phyloP scores from a whole-genome alignment of 2,329 filamentous ascomycete species.

The Aureobasidium sp. region DNA sequence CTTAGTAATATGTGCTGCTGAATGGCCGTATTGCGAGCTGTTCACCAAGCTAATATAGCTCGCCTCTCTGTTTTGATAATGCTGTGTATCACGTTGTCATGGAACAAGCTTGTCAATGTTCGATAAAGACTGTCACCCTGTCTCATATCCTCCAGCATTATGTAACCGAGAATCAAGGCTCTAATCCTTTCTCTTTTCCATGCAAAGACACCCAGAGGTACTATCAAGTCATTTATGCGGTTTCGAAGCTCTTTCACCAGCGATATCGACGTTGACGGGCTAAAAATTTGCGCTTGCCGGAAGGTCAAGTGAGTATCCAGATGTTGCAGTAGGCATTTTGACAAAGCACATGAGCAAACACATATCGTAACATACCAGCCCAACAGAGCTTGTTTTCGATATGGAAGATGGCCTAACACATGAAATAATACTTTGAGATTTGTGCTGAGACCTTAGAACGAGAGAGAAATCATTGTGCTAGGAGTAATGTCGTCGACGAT shows the following conservation, averaged over 20 bases:
- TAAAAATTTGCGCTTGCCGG: neutral
- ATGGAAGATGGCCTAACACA: too few relatives aligned
- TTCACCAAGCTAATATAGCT: too few relatives aligned
- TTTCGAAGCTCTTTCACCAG: neutral
- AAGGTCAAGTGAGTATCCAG: too few relatives aligned
- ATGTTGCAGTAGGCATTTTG: neutral
- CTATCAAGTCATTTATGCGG: neutral
- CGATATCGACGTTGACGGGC: neutral
- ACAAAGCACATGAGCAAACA: neutral
- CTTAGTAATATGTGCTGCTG: too few relatives aligned
- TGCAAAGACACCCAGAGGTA: neutral
- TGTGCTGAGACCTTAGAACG: neutral
- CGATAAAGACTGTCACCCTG: neutral
- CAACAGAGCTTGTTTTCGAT: neutral
- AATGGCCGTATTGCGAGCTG: too few relatives aligned
- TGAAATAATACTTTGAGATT: fast-evolving
- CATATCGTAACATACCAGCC: neutral
- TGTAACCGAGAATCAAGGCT: neutral
- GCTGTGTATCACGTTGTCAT: too few relatives aligned
- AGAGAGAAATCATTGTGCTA: neutral
- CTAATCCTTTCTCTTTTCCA: neutral
- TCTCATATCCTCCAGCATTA: neutral
- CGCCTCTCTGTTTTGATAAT: neutral
- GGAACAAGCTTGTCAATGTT: neutral
- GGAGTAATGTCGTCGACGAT: neutral